Base-by-base conservation (phyloP, 202 grass and related monocot species). In the Brachypodium distachyon region DNA sequence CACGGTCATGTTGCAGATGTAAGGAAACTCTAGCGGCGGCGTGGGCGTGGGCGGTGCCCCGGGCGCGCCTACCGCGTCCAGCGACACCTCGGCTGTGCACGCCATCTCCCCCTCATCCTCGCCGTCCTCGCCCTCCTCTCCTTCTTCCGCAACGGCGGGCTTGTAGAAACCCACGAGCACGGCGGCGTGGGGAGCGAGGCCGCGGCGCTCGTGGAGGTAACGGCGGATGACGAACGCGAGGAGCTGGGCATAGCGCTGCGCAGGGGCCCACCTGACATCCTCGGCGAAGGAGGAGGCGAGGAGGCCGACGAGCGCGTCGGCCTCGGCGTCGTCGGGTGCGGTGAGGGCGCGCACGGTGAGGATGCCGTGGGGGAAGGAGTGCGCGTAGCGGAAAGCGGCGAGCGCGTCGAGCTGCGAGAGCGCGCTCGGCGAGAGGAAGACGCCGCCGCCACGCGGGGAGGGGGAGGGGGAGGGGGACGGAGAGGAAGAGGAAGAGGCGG, bases 1-100 rank as follows among this genome's bases (percentile, higher is more conserved):
- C 19, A 97, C 94, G 37, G 94, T 87, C 94, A 97, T 97, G 88
- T 97, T 97, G 85, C 88, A 94, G 49, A 97, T 86, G 84, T 97
- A 97, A 9, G 94, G 94, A 66, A 63, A 97, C 8, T 97, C 88
- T 0, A 54, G 55, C 39, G 88, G 94, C 1, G 94, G 88, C 0
- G 78, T 63, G 9, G 94, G 94, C 49, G 86, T 97, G 37, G 94
- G 91, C 40, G 72, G 70, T 9, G 84, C 75, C 7, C 84, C 88
- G 53, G 86, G 92, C 42, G 91, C 91, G 55, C 94, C 88, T 26
- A 86, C 29, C 12, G 78, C 88, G 38, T 97, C 78, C 47, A 97
- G 87, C 12, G 94, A 94, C 13, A 94, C 90, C 91, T 97, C 94
- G n/a, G 90, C 88, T 0, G 84, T 92, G 83, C 86, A 89, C 7